phyloP scores from a whole-genome alignment of 1,284 basidiomycete species.

The Bondarzewia mesenterica region DNA sequence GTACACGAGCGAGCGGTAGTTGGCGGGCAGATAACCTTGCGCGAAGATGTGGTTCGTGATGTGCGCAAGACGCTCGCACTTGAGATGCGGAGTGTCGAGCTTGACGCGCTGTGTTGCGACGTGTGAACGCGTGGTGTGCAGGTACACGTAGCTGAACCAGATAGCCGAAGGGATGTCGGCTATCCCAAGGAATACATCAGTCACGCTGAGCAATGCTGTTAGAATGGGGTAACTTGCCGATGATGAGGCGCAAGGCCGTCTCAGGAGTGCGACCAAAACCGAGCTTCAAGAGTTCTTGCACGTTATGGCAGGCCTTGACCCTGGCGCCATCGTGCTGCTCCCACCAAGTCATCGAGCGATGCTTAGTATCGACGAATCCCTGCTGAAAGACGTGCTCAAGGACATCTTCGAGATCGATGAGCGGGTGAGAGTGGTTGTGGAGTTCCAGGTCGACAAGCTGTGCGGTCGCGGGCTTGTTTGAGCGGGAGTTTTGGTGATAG shows the following conservation, averaged over 20 bases:
- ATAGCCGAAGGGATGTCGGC: slow-evolving; percentile 30
- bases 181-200: slow-evolving; percentile 10
- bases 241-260: slow-evolving; percentile 32
- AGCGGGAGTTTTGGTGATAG: slow-evolving; percentile 36
- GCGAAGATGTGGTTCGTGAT: slow-evolving; percentile 38
- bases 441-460: slow-evolving; percentile 39
- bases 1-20: slow-evolving; percentile 28
- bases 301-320: slow-evolving; percentile 23
- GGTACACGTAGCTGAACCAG: slow-evolving; percentile 37
- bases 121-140: slow-evolving; percentile 21
- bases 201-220: neutral
- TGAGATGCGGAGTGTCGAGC: slow-evolving; percentile 21
- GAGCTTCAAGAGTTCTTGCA: slow-evolving; percentile 32
- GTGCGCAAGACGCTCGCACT: slow-evolving; percentile 27
- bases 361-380: slow-evolving; percentile 35
- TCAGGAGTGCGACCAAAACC: slow-evolving; percentile 33
- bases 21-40: slow-evolving; percentile 28
- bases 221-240: slow-evolving; percentile 23
- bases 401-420: slow-evolving; percentile 37
- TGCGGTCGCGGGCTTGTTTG: slow-evolving; percentile 29
- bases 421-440: slow-evolving; percentile 25
- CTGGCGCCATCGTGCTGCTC: slow-evolving; percentile 29
- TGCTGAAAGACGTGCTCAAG: slow-evolving; percentile 39
- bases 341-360: slow-evolving; percentile 34
- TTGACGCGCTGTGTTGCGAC: slow-evolving; percentile 33